A percentile compares a stretch with the other conserved stretches of the same genome.
phyloP scores from a whole-genome alignment of 2,329 filamentous ascomycete species.

The Xylaria sp. region DNA sequence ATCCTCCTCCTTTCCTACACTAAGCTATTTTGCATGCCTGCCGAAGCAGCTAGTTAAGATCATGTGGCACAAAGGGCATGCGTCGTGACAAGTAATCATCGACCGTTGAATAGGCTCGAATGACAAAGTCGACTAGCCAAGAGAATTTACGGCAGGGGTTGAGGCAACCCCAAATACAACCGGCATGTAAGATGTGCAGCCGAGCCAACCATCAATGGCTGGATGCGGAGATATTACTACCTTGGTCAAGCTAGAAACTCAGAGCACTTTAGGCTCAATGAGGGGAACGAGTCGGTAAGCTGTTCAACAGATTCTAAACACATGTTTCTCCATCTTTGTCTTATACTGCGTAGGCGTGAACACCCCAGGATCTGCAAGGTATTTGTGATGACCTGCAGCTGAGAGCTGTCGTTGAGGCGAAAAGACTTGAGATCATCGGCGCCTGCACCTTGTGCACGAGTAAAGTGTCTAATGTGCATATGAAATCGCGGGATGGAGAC shows the following conservation, averaged over 20 bases:
- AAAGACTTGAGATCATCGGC: background rate
- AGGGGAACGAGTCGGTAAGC: slow-evolving; percentile 34
- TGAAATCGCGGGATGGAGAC: background rate
- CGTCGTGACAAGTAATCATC: background rate
- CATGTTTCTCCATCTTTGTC: background rate
- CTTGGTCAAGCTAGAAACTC: slow-evolving; percentile 18
- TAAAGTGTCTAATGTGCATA: background rate
- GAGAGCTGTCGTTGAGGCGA: slow-evolving; percentile 21
- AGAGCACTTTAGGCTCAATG: slow-evolving; percentile 48
- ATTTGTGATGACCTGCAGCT: slow-evolving; percentile 29
- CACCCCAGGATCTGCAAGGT: slow-evolving; percentile 1
- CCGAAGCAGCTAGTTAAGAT: background rate
- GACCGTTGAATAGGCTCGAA: background rate
- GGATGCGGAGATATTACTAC: slow-evolving; percentile 41
- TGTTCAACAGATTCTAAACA: background rate
- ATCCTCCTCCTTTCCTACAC: slow-evolving; percentile 6
- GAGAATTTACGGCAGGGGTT: slow-evolving; percentile 6
- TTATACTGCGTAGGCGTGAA: background rate
- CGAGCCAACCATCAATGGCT: slow-evolving; percentile 39
- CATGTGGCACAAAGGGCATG: background rate
- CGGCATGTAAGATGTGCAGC: slow-evolving; percentile 6
- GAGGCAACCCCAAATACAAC: slow-evolving; percentile 11
- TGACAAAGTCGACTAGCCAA: slow-evolving; percentile 15
- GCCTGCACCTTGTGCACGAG: background rate
- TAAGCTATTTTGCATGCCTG: background rate